phyloP scores from a whole-genome alignment of 2,329 filamentous ascomycete species.

The Bipolaris gigantea region DNA sequence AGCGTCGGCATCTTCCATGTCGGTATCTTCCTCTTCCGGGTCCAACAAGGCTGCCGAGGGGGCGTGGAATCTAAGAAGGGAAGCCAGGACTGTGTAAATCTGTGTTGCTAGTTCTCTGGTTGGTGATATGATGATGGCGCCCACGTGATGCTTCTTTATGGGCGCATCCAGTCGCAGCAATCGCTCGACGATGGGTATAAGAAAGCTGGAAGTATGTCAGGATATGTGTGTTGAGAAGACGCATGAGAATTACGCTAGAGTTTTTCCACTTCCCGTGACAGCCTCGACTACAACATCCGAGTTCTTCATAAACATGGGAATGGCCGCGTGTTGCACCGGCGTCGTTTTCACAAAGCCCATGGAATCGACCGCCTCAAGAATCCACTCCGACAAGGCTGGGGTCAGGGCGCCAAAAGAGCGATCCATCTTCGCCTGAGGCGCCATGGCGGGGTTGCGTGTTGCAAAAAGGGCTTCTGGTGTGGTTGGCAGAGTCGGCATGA shows the following conservation, averaged over 20 bases:
- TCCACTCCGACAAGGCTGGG: constrained; percentile 76
- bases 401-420: constrained; percentile 70
- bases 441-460: constrained; percentile 26
- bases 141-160: constrained; percentile 85
- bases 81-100: constrained; percentile 79
- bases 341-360: constrained; percentile 90
- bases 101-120: constrained; percentile 91
- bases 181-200: constrained; percentile 81
- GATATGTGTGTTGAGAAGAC: background rate
- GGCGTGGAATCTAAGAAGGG: constrained; percentile 78
- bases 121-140: constrained; percentile 87
- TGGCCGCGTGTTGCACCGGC: constrained; percentile 89
- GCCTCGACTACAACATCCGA: constrained; percentile 92
- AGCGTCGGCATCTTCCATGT: constrained; percentile 45
- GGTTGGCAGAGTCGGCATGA: constrained; percentile 4
- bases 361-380: constrained; percentile 76
- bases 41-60: constrained; percentile 72
- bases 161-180: constrained; percentile 78
- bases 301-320: constrained; percentile 84
- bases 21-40: constrained; percentile 50
- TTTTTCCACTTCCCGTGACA: constrained; percentile 44
- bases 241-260: constrained; percentile 26
- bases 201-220: constrained; percentile 53
- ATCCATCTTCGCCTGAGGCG: constrained; percentile 37
- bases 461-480: constrained; percentile 2